Conservation (phyloP, 768 basidiomycete species). For the Macrolepiota dolichaula region DNA sequence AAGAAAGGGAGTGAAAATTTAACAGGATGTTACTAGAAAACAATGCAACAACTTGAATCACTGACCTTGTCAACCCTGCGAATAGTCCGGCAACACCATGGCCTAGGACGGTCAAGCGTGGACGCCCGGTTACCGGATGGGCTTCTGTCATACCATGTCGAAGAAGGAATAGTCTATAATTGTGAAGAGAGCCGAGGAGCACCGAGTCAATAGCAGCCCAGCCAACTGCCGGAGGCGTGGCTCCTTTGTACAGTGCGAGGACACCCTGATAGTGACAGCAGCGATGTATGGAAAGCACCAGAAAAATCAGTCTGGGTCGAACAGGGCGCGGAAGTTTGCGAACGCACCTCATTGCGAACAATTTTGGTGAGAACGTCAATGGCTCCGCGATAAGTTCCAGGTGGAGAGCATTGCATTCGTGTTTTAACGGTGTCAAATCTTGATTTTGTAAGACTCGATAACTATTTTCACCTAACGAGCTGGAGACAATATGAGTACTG, state of each 20-base stretch:
- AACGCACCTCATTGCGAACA: slow-evolving; percentile 55
- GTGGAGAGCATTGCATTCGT: slow-evolving; percentile 64
- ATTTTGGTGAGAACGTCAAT: slow-evolving; percentile 56
- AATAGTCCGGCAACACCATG: slow-evolving; percentile 67
- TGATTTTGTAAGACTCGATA: slow-evolving; percentile 8
- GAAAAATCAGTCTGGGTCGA: neutral
- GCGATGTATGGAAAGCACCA: neutral
- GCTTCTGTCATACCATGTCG: slow-evolving; percentile 51
- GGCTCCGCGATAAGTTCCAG: slow-evolving; percentile 60
- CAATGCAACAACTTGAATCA: neutral
- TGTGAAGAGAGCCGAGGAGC: slow-evolving; percentile 66
- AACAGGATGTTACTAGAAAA: neutral
- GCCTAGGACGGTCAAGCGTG: slow-evolving; percentile 57
- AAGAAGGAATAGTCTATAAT: slow-evolving; percentile 62
- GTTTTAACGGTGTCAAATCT: slow-evolving; percentile 77
- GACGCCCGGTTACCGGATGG: slow-evolving; percentile 36
- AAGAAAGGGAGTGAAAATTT: slow-evolving; percentile 9
- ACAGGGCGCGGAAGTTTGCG: neutral
- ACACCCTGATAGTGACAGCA: slow-evolving; percentile 38
- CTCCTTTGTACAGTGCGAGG: slow-evolving; percentile 71
- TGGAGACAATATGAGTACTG: neutral
- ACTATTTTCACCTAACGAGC: slow-evolving; percentile 3
- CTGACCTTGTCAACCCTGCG: slow-evolving; percentile 68
- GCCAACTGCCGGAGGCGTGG: slow-evolving; percentile 67
- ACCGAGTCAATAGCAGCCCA: slow-evolving; percentile 75